Evolutionary conservation across 352 stramenopile species (phyloP), one percentile per base, ranked within the genome.

Genomic region (Phytophthora vignae): DNA sequence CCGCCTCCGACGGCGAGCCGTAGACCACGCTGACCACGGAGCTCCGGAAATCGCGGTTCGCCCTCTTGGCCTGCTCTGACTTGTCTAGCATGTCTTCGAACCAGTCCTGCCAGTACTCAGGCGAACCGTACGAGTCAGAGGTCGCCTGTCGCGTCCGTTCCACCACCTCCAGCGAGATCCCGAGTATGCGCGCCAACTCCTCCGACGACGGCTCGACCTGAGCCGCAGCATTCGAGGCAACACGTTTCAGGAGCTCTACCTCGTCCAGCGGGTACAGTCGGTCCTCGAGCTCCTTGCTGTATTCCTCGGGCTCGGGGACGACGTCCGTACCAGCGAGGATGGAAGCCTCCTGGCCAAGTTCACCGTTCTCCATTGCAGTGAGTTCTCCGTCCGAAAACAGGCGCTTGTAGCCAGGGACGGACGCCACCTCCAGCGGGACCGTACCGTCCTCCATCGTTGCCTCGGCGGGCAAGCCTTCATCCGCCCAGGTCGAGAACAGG

Each of bases 241-340:
- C 12, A 12, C 59, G 46, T 3, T 12, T 4, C 1, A 12, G 21
- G 2, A 58, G 27, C 29, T 63, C 31, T 2, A 40, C 10, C 31
- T 66, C 59, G 14, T 58, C 48, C 19, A 66, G 21, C 29, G 48
- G 46, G 19, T 54, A 58, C 2, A 50, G 21, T 3, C 59, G 17
- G 3, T 66, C 59, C n/a, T 66, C 59, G 1, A 58, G 31, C 12
- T 65, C 27, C 15, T 53, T 64, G 12, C 55, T 22, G n/a, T 55
- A 64, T 10, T 64, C 57, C 22, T 25, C 22, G 22, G 22, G 22
- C 22, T 25, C 22, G 22, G 22, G 22, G 22, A 25, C 22, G 22
- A 54, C 4, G 7, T 57, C 46, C 3, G 6, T n/a, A 2, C 58
- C 58, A 22, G 31, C 36, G 4, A 61, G 17, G n/a, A 38, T 29